Conservation (phyloP, 75 land plant genomes). For the Azolla pinnata region DNA sequence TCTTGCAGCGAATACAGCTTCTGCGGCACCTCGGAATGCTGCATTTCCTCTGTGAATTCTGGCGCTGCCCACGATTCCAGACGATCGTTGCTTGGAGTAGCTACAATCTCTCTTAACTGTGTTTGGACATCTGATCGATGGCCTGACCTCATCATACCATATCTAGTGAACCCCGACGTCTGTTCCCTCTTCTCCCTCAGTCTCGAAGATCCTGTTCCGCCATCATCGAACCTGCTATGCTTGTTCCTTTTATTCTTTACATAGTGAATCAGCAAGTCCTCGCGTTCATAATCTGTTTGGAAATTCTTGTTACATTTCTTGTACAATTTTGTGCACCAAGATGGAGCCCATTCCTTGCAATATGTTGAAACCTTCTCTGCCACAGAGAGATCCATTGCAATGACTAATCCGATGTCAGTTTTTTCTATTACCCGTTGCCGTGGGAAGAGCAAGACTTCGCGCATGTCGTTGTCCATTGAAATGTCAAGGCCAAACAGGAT, state of each 20-base stretch:
- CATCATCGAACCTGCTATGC: not conserved
- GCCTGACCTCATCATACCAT: conserved; percentile 4
- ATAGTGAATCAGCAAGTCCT: not conserved
- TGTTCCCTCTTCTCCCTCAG: not conserved
- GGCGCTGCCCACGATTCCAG: not conserved
- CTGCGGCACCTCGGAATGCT: not conserved
- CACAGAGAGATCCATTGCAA: conserved; percentile 25
- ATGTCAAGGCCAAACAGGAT: conserved; percentile 43
- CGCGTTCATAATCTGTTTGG: not conserved
- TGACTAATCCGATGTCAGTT: conserved; percentile 33
- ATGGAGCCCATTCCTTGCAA: conserved; percentile 7
- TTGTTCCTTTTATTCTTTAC: conserved; percentile 8
- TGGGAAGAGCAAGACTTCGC: conserved; percentile 32
- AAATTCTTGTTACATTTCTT: conserved; percentile 3
- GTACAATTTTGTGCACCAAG: conserved; percentile 3
- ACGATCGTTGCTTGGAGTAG: not conserved
- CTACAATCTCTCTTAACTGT: conserved; percentile 6
- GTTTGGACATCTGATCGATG: conserved; percentile 5
- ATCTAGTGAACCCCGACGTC: not conserved
- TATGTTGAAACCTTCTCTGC: conserved; percentile 26
- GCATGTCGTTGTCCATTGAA: conserved; percentile 11
- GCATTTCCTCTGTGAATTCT: not conserved
- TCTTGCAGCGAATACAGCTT: conserved; percentile 23
- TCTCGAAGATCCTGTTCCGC: not conserved
- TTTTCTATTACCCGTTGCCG: conserved; percentile 17